Base-by-base conservation (phyloP, 2,329 filamentous ascomycete species). In the Huntiella moniliformis region DNA sequence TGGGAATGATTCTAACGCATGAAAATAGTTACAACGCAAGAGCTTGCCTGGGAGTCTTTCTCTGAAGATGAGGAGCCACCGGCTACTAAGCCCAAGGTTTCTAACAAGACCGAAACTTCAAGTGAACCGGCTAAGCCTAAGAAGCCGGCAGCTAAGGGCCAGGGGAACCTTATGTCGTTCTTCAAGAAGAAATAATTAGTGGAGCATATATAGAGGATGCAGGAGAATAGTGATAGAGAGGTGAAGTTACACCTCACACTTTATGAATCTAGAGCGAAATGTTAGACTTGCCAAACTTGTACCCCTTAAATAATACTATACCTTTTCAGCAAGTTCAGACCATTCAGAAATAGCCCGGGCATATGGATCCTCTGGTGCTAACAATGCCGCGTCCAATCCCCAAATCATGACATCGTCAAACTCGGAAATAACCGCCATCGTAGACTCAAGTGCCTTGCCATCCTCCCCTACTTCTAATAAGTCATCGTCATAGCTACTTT, bases 161-260 rank as follows among this genome's bases (percentile, higher is more conserved):
- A 85, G 56, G 85, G 86, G 3, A 93, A 70, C 58, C 93, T 94
- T 57, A 93, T 87, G 79, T 85, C 79, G 1, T 94, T 94, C 63
- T 94, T 94, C 60, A 71, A 72, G 37, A 94, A 92, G 66, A 91
- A 86, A 56, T 82, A 53, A 32, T 31, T 16, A 11, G 38, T 28
- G 22, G 22, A 10, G 16, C 38, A 45, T 34, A 12, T 32, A 8
- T 32, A 12, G 33, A 31, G 15, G 31, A 15, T 38, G 7, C 13
- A 35, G 13, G 16, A 11, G 11, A 18, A 15, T 16, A 39, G 38
- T 17, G 10, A 22, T 28, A 28, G 22, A 28, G 22, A 28, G 22
- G 22, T 28, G 7, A 28, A 28, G 22, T 8, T 34, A 12, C 13
- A 17, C 15, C 8, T 42, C 17, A 42, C n/a, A 34, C 31, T 12